phyloP scores from a whole-genome alignment of 768 basidiomycete genomes.

The Tricholomella constricta region DNA sequence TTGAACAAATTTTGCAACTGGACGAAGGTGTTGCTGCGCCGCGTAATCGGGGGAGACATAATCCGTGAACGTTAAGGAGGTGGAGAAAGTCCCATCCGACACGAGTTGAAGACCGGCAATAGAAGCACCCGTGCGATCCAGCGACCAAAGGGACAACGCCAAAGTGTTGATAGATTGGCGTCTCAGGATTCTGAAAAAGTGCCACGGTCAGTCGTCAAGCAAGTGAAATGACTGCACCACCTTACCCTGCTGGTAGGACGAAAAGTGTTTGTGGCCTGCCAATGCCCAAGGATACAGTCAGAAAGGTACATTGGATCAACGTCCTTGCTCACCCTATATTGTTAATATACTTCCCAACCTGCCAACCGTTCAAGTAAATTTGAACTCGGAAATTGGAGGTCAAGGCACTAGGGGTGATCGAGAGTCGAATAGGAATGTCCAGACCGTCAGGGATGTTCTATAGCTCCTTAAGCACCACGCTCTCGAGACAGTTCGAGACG shows the following conservation, averaged over 20 bases:
- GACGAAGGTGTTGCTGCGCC: constrained; percentile 35
- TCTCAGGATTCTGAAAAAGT: constrained; percentile 47
- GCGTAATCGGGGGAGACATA: constrained; percentile 44
- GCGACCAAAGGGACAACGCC: constrained; percentile 51
- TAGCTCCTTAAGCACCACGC: neutral
- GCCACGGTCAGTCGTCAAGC: neutral
- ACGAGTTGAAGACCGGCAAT: constrained; percentile 44
- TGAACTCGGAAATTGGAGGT: constrained; percentile 51
- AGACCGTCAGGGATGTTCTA: constrained; percentile 40
- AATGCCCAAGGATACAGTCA: neutral
- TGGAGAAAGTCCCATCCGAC: constrained; percentile 46
- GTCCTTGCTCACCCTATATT: constrained; percentile 42
- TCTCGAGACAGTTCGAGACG: neutral
- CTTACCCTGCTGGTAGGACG: constrained; percentile 50
- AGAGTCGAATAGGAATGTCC: constrained; percentile 48
- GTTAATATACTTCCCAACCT: constrained; percentile 55
- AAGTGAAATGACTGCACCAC: neutral
- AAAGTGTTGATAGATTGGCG: constrained; percentile 46
- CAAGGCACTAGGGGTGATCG: constrained; percentile 43
- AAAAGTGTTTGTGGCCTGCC: constrained; percentile 51
- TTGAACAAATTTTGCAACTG: constrained; percentile 23
- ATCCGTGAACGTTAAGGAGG: constrained; percentile 40
- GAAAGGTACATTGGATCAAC: neutral
- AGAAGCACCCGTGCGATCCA: constrained; percentile 43
- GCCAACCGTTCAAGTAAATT: constrained; percentile 55